phyloP scores from a whole-genome alignment of 2,329 filamentous ascomycete genomes.

The Daldinia sp. region DNA sequence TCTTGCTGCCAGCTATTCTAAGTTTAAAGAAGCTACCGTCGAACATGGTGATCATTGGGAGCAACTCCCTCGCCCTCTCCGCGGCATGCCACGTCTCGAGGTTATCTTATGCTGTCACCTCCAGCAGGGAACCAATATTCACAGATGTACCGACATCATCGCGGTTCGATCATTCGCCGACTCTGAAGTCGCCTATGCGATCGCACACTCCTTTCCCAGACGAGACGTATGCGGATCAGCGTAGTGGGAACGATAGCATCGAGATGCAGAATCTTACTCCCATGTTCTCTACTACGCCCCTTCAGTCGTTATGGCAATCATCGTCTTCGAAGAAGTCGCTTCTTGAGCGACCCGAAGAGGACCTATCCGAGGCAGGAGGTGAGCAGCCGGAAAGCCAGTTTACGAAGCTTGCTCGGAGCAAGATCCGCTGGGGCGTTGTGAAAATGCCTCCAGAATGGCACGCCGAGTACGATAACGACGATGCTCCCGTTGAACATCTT shows the following conservation, averaged over 20 bases:
- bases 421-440: conserved; percentile 43
- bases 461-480: conserved; percentile 24
- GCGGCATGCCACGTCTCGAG: conserved; percentile 45
- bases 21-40: conserved; percentile 35
- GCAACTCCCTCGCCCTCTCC: conserved; percentile 45
- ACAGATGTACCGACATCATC: neutral
- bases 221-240: conserved; percentile 13
- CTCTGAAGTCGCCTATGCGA: conserved; percentile 11
- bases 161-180: neutral
- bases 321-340: conserved; percentile 14
- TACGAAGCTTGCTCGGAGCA: conserved; percentile 37
- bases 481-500: conserved; percentile 34
- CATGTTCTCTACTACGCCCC: neutral
- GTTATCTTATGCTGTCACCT: conserved; percentile 21
- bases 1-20: conserved; percentile 34
- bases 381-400: conserved; percentile 16
- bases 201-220: neutral
- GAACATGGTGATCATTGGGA: conserved; percentile 37
- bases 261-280: conserved; percentile 27
- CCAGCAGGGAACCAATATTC: neutral
- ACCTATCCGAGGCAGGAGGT: neutral
- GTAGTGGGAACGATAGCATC: conserved; percentile 9
- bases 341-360: conserved; percentile 15
- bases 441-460: conserved; percentile 42
- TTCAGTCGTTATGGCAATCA: conserved; percentile 9